A percentile compares a stretch with the other conserved stretches of the same genome.
Conservation (phyloP, 1,139 yeast species). For the Candida sp. region DNA sequence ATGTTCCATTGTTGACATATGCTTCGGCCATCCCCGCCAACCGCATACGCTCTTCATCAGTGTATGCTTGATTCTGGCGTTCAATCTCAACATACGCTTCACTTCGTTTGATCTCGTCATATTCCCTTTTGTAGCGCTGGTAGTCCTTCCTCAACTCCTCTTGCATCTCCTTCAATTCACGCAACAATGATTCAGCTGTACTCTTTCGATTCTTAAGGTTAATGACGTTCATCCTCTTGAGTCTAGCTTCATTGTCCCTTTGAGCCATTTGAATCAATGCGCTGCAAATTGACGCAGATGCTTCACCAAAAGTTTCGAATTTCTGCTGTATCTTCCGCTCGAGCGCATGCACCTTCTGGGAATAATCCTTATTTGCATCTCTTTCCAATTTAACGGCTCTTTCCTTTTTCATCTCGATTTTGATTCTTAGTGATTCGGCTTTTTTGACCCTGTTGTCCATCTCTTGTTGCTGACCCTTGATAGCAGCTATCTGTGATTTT, state of each 20-base stretch:
- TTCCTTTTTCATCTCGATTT: conserved; percentile 24
- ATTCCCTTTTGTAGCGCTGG: conserved; percentile 41
- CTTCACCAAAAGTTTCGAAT: conserved; percentile 22
- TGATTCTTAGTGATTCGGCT: conserved; percentile 20
- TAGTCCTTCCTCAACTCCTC: conserved; percentile 33
- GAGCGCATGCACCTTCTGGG: conserved; percentile 27
- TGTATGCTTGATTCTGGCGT: conserved; percentile 39
- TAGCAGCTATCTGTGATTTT: conserved; percentile 20
- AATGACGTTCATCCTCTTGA: conserved; percentile 24
- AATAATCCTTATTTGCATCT: conserved; percentile 31
- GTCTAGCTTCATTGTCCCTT: conserved; percentile 23
- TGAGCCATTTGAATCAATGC: conserved; percentile 21
- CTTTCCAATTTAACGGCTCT: conserved; percentile 27
- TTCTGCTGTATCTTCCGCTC: conserved; percentile 29
- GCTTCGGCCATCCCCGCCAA: conserved; percentile 47
- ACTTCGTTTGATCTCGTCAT: conserved; percentile 47
- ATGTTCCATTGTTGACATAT: conserved; percentile 44
- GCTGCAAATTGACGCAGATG: conserved; percentile 17
- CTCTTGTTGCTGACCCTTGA: conserved; percentile 17
- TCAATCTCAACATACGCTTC: conserved; percentile 48
- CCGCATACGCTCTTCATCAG: conserved; percentile 45
- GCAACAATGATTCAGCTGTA: conserved; percentile 33
- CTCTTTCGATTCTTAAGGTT: conserved; percentile 39
- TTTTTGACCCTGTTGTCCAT: conserved; percentile 16
- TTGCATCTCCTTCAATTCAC: conserved; percentile 37